Conservation (phyloP, 768 basidiomycete genomes). For the Clitopilus passeckerianus region DNA sequence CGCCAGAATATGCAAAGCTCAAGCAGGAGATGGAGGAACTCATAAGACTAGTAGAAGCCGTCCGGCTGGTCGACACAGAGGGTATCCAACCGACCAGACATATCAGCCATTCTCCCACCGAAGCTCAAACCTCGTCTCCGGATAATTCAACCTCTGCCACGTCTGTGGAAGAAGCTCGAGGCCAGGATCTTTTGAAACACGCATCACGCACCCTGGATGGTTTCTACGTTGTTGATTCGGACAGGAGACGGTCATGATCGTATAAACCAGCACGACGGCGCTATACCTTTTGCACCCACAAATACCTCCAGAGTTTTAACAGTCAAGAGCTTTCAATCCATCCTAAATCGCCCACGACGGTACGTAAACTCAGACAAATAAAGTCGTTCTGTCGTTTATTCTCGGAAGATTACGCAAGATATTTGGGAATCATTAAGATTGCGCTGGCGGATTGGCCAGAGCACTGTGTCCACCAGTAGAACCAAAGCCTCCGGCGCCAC, state of each 20-base stretch:
- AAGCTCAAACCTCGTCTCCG: too few species aligned
- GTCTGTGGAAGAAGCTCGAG: constrained; percentile 15
- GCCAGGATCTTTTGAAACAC: constrained; percentile 42
- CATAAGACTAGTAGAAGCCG: constrained; percentile 75
- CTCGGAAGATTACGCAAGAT: not conserved
- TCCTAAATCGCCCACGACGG: too few species aligned
- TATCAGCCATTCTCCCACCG: constrained; percentile 28
- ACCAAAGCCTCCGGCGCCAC: constrained; percentile 88
- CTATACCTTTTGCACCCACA: not conserved
- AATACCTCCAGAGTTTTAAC: too few species aligned
- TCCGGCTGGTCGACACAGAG: constrained; percentile 52
- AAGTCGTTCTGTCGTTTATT: not conserved
- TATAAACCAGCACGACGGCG: not conserved
- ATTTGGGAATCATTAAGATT: not conserved
- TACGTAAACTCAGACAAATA: too few species aligned
- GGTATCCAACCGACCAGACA: constrained; percentile 25
- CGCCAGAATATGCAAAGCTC: constrained; percentile 44
- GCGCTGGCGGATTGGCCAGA: constrained; percentile 25
- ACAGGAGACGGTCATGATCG: constrained; percentile 20
- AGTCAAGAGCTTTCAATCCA: too few species aligned
- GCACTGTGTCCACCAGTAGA: constrained; percentile 84
- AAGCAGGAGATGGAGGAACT: constrained; percentile 66
- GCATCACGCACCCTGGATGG: constrained; percentile 46
- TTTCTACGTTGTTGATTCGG: constrained; percentile 62
- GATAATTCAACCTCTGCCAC: too few species aligned